Evolutionary conservation across 1,284 basidiomycete species (phyloP).

Genomic region (Sphaerobolus stellatus): DNA sequence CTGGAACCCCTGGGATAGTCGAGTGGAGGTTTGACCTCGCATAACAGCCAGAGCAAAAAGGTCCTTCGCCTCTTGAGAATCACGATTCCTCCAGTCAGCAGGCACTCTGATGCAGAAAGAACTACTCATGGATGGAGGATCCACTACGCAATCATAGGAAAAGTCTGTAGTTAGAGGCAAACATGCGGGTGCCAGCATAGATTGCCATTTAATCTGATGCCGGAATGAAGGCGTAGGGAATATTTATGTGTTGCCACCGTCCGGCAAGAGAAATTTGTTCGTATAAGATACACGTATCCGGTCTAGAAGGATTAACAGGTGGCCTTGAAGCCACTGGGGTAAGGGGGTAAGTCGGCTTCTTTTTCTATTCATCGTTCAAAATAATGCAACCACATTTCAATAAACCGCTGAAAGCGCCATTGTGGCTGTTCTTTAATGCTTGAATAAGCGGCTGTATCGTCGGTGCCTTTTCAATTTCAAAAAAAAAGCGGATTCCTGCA

Average conservation of each 20-base stretch:
- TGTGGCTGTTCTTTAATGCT: too few species aligned
- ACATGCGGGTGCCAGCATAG: conserved; percentile 80
- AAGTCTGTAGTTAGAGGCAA: conserved; percentile 93
- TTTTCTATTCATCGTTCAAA: too few species aligned
- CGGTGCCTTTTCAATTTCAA: too few species aligned
- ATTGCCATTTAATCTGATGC: conserved; percentile 92
- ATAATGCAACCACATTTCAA: too few species aligned
- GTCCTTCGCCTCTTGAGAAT: conserved; percentile 62
- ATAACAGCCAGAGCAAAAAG: conserved; percentile 84
- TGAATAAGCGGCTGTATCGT: too few species aligned
- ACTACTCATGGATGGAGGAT: conserved; percentile 67
- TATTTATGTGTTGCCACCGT: conserved; percentile 88
- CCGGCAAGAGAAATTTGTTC: conserved; percentile 71
- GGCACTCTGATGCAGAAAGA: conserved; percentile 70
- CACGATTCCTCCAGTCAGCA: conserved; percentile 21
- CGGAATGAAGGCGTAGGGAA: conserved; percentile 77
- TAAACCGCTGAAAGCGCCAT: too few species aligned
- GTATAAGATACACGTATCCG: conserved; percentile 53
- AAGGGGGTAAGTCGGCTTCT: too few species aligned
- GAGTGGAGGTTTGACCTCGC: conserved; percentile 90
- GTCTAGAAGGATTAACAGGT: conserved; percentile 65
- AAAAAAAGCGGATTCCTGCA: too few species aligned
- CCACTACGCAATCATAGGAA: conserved; percentile 77
- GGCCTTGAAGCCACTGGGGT: conserved; percentile 39
- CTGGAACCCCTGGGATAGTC: conserved; percentile 95